These are phyloP conservation scores for Colletotrichum salicis DNA, from an alignment of 2,329 filamentous ascomycete species.

Conservation along the genomic window DNA sequence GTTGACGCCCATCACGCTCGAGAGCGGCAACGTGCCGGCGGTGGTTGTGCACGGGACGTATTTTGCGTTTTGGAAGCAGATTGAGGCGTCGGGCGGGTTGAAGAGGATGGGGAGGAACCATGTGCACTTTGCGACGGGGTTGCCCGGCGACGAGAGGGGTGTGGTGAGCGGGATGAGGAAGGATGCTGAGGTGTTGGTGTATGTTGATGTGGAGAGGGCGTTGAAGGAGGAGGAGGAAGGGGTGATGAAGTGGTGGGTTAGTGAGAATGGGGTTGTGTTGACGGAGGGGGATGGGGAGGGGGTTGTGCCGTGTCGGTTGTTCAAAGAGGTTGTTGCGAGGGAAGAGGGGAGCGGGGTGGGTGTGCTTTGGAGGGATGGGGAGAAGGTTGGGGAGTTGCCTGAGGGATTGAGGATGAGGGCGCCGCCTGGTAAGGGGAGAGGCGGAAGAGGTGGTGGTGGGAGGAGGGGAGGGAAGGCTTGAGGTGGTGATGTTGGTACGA, in stretches of 20 bases:
- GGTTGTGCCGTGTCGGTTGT: conserved; percentile 73
- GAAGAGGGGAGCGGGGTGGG: conserved; percentile 57
- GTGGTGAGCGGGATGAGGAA: conserved; percentile 85
- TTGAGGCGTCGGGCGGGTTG: conserved; percentile 81
- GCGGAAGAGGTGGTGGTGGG: conserved; percentile 48
- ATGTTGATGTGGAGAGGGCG: conserved; percentile 77
- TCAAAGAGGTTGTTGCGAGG: conserved; percentile 75
- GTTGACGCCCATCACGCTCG: conserved; percentile 73
- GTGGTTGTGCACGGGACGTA: conserved; percentile 90
- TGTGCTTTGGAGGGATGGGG: conserved; percentile 77
- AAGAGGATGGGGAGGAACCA: conserved; percentile 86
- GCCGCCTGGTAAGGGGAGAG: conserved; percentile 60
- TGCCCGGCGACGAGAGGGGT: conserved; percentile 60
- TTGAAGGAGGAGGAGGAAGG: conserved; percentile 64
- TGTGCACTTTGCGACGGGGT: conserved; percentile 86
- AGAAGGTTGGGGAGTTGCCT: conserved; percentile 74
- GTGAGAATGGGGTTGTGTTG: conserved; percentile 81
- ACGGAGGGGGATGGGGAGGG: conserved; percentile 69
- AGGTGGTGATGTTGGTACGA: neutral
- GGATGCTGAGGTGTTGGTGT: conserved; percentile 81
- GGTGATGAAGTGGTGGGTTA: conserved; percentile 78
- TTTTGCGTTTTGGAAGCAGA: conserved; percentile 80
- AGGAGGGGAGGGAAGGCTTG: conserved; percentile 41
- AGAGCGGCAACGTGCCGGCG: conserved; percentile 67
- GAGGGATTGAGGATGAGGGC: conserved; percentile 60